Evolutionary conservation across 208 protist genomes (phyloP).

Genomic region (Naegleria lovaniensis): DNA sequence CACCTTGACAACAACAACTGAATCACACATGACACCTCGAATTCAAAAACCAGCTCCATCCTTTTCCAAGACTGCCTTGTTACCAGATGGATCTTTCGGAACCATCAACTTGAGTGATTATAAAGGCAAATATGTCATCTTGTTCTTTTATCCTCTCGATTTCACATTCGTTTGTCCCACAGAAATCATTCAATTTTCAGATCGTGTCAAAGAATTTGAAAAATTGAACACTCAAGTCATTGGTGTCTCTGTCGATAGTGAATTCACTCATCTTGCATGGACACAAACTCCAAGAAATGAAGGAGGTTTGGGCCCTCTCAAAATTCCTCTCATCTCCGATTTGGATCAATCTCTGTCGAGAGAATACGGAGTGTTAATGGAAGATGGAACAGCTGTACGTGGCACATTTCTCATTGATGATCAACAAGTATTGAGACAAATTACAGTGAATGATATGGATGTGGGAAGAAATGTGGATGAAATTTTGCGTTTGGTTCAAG

Average conservation of each 20-base stretch:
- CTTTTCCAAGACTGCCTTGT: conserved; percentile 77
- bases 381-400: conserved; percentile 70
- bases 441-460: conserved; percentile 87
- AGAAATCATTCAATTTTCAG: conserved; percentile 89
- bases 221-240: conserved; percentile 65
- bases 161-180: conserved; percentile 96
- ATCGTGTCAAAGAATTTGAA: conserved; percentile 77
- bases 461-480: conserved; percentile 91
- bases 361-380: conserved; percentile 82
- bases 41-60: conserved; percentile 72
- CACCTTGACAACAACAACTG: no score
- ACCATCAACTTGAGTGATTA: conserved; percentile 73
- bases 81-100: conserved; percentile 86
- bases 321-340: conserved; percentile 91
- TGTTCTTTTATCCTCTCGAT: conserved; percentile 93
- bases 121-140: conserved; percentile 86
- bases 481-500: conserved; percentile 84
- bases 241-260: conserved; percentile 80
- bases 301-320: conserved; percentile 91
- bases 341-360: conserved; percentile 76
- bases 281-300: conserved; percentile 82
- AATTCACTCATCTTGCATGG: conserved; percentile 93
- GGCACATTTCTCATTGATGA: conserved; percentile 91
- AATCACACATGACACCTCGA: background rate
- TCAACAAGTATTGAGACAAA: conserved; percentile 75